phyloP scores from a whole-genome alignment of 352 stramenopile genomes.

The Pythium brassicae region DNA sequence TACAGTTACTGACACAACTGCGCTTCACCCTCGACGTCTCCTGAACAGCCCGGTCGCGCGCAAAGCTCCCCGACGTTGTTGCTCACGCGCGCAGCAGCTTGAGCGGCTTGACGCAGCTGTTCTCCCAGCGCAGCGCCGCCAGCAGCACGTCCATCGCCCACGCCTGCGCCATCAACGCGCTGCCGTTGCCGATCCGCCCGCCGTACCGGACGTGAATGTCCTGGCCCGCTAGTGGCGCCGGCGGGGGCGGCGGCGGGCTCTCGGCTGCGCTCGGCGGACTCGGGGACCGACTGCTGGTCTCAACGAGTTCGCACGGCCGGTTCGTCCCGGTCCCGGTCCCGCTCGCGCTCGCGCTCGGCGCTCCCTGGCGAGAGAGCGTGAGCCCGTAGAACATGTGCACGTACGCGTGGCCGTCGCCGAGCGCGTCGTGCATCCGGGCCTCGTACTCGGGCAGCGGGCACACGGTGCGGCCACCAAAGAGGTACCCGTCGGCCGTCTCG shows the following conservation, averaged over 20 bases:
- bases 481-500: constrained; percentile 14
- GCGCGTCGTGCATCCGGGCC: constrained; percentile 7
- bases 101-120: constrained; percentile 3
- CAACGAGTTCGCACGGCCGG: constrained; percentile 7
- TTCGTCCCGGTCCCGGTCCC: no score
- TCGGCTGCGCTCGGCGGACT: constrained; percentile 1
- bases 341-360: constrained; percentile 8
- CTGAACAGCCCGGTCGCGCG: no score
- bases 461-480: constrained; percentile 21
- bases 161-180: constrained; percentile 23
- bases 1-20: no score
- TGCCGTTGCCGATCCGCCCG: constrained; percentile 16
- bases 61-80: no score
- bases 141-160: constrained; percentile 26
- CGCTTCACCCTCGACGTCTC: no score
- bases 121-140: constrained; percentile 31
- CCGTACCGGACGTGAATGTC: constrained; percentile 17
- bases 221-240: neutral
- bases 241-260: neutral
- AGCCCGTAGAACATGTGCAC: constrained; percentile 24
- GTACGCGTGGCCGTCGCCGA: constrained; percentile 10
- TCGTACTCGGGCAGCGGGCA: constrained; percentile 21
- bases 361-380: constrained; percentile 13
- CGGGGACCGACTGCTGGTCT: neutral
- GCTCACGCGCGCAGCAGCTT: neutral